Base-by-base conservation (phyloP, 2,329 filamentous ascomycete genomes). In the Paecilomyces niveus region DNA sequence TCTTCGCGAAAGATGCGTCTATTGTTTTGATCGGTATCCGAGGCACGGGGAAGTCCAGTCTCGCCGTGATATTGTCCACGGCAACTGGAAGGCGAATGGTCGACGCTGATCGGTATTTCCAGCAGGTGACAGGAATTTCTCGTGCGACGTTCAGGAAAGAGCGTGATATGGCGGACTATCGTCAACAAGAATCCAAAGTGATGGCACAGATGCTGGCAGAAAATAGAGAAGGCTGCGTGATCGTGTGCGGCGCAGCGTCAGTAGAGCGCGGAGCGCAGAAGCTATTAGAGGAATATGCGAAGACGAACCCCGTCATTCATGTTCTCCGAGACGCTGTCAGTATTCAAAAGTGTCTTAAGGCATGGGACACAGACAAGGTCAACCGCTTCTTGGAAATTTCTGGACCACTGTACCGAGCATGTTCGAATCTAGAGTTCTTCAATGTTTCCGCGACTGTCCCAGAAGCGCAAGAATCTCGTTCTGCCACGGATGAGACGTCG, bases 401-500 rank as follows among this genome's bases (percentile, higher is more conserved):
- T 0, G 72, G 71, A 7, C 72, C 71, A 1, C 81, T 88, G 15
- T 85, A 89, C 64, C 80, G 86, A 54, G 80, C 79, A 1, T 89
- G 86, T 67, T 87, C 86, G 10, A 91, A 89, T 64, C 83, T 88
- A 61, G 89, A 92, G 67, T 92, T 90, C 70, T 90, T 86, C 76
- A 91, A 91, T 64, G 76, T 89, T 15, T 86, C 86, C 1, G 87
- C 90, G 67, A 77, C 74, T 52, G 66, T 31, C 58, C 57, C 63
- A 18, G 69, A 68, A 4, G 67, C 74, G 51, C 68, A 59, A 8
- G 49, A 55, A 3, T 49, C 33, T 55, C 65, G 69, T 53, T 64
- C 67, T n/a, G 59, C 56, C 15, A 63, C 67, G 63, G 26, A 67
- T 29, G 57, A 71, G 52, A 65, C 70, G 1, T 67, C 70, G 6